phyloP scores from a whole-genome alignment of 768 basidiomycete species.

The Phylloporus sp. region DNA sequence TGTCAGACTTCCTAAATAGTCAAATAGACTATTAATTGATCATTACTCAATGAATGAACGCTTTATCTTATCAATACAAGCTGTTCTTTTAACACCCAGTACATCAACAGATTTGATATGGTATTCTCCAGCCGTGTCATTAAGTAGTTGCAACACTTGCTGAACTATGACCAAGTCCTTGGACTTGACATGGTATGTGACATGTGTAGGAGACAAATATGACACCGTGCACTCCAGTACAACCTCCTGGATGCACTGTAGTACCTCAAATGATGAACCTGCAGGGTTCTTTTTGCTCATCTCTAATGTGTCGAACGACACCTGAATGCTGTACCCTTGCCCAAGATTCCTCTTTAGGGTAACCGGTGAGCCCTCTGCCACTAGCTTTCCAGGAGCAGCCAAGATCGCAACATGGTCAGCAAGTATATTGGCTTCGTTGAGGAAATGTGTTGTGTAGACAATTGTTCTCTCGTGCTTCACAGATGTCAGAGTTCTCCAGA shows the following conservation, averaged over 20 bases:
- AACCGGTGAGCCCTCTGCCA: conserved; percentile 73
- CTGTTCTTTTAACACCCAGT: too few relatives aligned
- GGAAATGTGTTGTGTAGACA: conserved; percentile 78
- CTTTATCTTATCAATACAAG: too few relatives aligned
- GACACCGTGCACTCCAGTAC: conserved; percentile 45
- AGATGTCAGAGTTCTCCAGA: conserved; percentile 72
- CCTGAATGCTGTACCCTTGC: conserved; percentile 64
- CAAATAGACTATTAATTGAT: too few relatives aligned
- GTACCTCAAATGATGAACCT: conserved; percentile 27
- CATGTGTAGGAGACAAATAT: conserved; percentile 40
- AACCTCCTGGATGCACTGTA: conserved; percentile 40
- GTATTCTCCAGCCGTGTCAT: conserved; percentile 37
- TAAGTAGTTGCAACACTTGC: conserved; percentile 52
- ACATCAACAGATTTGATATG: conserved; percentile 58
- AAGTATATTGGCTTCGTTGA: conserved; percentile 76
- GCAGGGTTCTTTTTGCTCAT: conserved; percentile 24
- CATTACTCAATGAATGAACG: too few relatives aligned
- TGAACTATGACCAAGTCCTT: conserved; percentile 55
- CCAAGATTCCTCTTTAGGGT: conserved; percentile 68
- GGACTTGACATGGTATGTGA: conserved; percentile 55
- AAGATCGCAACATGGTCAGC: conserved; percentile 75
- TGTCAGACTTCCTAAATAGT: too few relatives aligned
- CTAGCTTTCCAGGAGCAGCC: conserved; percentile 70
- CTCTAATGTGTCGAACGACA: conserved; percentile 42
- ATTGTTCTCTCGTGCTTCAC: conserved; percentile 65